A percentile compares a stretch with the other conserved stretches of the same genome.
phyloP scores from a whole-genome alignment of 1,284 basidiomycete genomes.

The Inonotus hispidus region DNA sequence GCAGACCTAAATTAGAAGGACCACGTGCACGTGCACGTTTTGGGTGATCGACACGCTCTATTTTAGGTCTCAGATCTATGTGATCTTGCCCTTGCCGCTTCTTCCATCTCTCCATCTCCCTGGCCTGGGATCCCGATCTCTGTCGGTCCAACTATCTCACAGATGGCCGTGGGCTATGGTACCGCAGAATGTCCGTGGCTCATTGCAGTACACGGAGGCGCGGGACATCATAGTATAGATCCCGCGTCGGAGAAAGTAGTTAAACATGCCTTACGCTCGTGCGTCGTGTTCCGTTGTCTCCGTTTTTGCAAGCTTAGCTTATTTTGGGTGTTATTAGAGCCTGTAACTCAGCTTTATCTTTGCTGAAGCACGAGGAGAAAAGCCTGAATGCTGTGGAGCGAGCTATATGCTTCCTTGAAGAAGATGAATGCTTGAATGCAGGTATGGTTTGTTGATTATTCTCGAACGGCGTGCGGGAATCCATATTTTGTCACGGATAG shows the following conservation, averaged over 20 bases:
- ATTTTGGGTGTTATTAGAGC: background rate
- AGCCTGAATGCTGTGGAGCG: constrained; percentile 42
- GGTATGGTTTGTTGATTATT: constrained; percentile 32
- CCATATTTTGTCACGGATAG: constrained; percentile 29
- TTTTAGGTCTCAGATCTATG: too few relatives aligned
- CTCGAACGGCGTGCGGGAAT: too few relatives aligned
- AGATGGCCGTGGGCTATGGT: too few relatives aligned
- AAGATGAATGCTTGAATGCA: constrained; percentile 60
- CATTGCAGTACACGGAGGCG: constrained; percentile 64
- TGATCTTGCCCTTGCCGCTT: background rate
- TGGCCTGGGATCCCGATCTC: too few relatives aligned
- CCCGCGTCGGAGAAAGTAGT: constrained; percentile 39
- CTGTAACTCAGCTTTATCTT: background rate
- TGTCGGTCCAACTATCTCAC: too few relatives aligned
- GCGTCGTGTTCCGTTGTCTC: constrained; percentile 20
- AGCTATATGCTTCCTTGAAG: constrained; percentile 53
- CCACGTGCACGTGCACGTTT: background rate
- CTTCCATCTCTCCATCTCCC: background rate
- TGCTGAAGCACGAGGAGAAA: constrained; percentile 15
- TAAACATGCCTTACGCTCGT: constrained; percentile 51
- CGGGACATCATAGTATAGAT: constrained; percentile 44
- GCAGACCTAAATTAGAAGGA: background rate
- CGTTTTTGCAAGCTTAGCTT: background rate
- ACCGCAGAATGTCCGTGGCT: constrained; percentile 2
- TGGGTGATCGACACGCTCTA: constrained; percentile 2